Base-by-base conservation (phyloP, 2,329 filamentous ascomycete species). In the Cadophora sp. region DNA sequence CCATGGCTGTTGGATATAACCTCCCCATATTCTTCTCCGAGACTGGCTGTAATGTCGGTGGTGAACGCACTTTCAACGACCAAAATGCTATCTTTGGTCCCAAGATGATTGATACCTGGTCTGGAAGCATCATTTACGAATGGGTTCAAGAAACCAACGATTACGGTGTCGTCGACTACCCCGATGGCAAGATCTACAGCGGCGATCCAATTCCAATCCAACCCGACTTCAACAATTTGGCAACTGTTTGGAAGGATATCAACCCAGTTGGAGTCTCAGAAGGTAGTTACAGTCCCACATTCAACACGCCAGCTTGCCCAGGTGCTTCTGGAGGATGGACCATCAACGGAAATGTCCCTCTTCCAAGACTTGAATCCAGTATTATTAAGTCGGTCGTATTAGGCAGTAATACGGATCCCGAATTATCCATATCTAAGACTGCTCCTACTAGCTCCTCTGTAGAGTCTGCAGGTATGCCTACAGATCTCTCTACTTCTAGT, bases 1-100 rank as follows among this genome's bases (percentile, higher is more conserved):
- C 85, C 77, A 87, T 86, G 77, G 90, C 89, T 79, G 81, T 81
- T 71, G 83, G 87, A 77, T 91, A 91, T 78, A 87, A 86, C 72
- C 82, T 91, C 63, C 89, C 92, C 22, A 93, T 95, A 73, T 94
- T 94, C 83, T 93, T 97, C 80, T 94, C 92, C 22, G 93, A 97
- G 80, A 96, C 92, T 4, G 93, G 93, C 65, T 97, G 93, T 84
- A 94, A 92, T 76, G 83, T 81, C 11, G 83, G 83, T 1, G 80
- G 81, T 0, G 87, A 89, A 0, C 85, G 91, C 48, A 80, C 83
- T 0, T 93, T 91, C 76, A 83, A 83, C 22, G 91, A 97, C 76
- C 91, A 96, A 79, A 83, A 86, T 53, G 89, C 92, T 64, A 92
- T 97, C 71, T 92, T 95, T 74, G 90, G 91, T 51, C 73, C 83